Evolutionary conservation across 306 rosid genomes (phyloP).

Genomic region (Gastrolobium bilobum): DNA sequence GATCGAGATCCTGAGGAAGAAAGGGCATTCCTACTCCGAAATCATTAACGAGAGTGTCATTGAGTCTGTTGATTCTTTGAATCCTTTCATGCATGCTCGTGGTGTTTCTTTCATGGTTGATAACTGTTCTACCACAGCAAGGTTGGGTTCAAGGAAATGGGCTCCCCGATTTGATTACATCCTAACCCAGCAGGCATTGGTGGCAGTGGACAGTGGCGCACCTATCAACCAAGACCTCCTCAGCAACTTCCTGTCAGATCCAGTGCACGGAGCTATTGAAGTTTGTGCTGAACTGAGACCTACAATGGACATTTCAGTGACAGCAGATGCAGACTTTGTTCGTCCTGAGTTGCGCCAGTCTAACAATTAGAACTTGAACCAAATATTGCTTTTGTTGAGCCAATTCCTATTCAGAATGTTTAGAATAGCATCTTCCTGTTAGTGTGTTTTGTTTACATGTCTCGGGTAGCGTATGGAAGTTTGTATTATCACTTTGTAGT

Average conservation of each 20-base stretch:
- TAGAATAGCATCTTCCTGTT: constrained; percentile 7
- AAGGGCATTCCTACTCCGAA: constrained; percentile 96
- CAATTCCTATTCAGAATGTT: constrained; percentile 22
- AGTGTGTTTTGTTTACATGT: constrained; percentile 39
- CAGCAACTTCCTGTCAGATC: constrained; percentile 94
- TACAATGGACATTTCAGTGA: constrained; percentile 87
- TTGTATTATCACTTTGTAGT: constrained; percentile 36
- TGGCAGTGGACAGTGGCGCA: constrained; percentile 78
- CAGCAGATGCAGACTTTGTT: constrained; percentile 92
- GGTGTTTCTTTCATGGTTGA: constrained; percentile 99
- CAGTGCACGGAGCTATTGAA: constrained; percentile 92
- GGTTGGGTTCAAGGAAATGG: constrained; percentile 99
- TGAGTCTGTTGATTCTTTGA: constrained; percentile 93
- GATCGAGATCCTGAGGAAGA: constrained; percentile 97
- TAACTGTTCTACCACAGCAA: constrained; percentile 96
- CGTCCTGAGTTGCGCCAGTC: constrained; percentile 93
- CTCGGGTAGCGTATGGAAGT: constrained; percentile 34
- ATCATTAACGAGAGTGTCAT: constrained; percentile 97
- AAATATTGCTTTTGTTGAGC: constrained; percentile 32
- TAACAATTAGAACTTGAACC: constrained; percentile 50
- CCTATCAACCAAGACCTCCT: constrained; percentile 81
- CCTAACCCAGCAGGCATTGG: constrained; percentile 94
- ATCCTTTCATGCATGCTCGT: constrained; percentile 99
- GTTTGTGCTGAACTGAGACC: constrained; percentile 95
- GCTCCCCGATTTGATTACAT: constrained; percentile 94